A percentile compares a stretch with the other conserved stretches of the same genome.
Evolutionary conservation across 495 filamentous ascomycete genomes (phyloP).

Genomic region (Trichoderma erinaceum): DNA sequence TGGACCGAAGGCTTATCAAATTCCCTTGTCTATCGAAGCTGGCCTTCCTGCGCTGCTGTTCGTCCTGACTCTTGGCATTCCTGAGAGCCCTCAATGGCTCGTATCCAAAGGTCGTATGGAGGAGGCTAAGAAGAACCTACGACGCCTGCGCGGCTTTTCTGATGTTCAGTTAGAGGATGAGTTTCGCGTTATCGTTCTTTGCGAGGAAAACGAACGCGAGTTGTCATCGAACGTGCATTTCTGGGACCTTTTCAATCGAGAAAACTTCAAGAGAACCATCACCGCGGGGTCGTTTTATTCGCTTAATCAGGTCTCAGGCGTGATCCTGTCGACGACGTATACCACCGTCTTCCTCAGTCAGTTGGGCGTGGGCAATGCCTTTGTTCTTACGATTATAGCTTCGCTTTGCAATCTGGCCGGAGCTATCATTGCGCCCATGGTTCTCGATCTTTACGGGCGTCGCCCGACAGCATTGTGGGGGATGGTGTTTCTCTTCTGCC

Average conservation of each 20-base stretch:
- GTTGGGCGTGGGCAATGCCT: background rate
- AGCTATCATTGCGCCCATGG: background rate
- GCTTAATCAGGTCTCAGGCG: background rate
- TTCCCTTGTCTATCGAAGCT: background rate
- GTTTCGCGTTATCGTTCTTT: background rate
- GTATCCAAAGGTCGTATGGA: background rate
- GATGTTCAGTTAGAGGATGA: background rate
- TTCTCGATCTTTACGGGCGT: background rate
- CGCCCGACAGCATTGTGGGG: background rate
- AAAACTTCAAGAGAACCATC: background rate
- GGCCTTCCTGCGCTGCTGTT: background rate
- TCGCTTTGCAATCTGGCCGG: background rate
- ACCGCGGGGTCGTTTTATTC: background rate
- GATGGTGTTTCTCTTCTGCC: background rate
- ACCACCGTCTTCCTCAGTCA: background rate
- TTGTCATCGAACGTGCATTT: background rate
- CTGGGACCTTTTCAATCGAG: background rate
- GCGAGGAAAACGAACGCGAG: background rate
- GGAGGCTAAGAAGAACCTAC: background rate
- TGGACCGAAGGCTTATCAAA: background rate
- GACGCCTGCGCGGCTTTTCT: background rate
- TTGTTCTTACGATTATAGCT: background rate
- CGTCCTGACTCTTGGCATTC: background rate
- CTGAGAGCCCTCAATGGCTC: background rate
- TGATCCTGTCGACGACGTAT: background rate